Evolutionary conservation across 495 filamentous ascomycete species (phyloP).

Genomic region (Beverwykella pulmonaria): DNA sequence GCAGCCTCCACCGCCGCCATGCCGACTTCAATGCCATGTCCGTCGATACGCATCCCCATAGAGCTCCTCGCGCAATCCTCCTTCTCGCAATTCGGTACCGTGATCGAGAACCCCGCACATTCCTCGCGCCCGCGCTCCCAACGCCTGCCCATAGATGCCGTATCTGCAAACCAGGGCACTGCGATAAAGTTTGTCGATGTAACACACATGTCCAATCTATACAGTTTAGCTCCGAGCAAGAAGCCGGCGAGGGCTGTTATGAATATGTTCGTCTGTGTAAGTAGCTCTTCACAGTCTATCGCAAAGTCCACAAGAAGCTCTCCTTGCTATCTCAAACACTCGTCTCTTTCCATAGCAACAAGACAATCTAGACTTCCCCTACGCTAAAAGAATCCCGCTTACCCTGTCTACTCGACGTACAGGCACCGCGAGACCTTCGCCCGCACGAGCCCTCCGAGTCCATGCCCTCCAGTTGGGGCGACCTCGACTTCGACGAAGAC

Average conservation of each 20-base stretch:
- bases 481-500: conserved; percentile 37
- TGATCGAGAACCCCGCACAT: conserved; percentile 69
- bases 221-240: conserved; percentile 65
- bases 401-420: too few species aligned
- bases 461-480: conserved; percentile 39
- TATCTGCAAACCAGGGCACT: conserved; percentile 78
- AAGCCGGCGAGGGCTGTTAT: conserved; percentile 63
- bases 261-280: conserved; percentile 84
- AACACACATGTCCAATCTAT: conserved; percentile 68
- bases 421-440: conserved; percentile 64
- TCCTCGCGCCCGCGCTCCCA: conserved; percentile 44
- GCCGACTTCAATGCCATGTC: conserved; percentile 34
- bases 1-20: conserved; percentile 18
- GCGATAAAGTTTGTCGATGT: conserved; percentile 85
- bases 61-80: conserved; percentile 63
- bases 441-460: conserved; percentile 37
- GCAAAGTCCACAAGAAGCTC: too few species aligned
- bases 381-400: too few species aligned
- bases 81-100: conserved; percentile 83
- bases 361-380: too few species aligned
- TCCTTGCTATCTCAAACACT: too few species aligned
- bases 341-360: too few species aligned
- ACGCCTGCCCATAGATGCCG: conserved; percentile 38
- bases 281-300: too few species aligned
- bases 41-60: conserved; percentile 38